Percentiles rank a stretch among this genome's conserved stretches.
Conservation (phyloP, 2,329 filamentous ascomycete species). For the Monosporascus cannonballus region DNA sequence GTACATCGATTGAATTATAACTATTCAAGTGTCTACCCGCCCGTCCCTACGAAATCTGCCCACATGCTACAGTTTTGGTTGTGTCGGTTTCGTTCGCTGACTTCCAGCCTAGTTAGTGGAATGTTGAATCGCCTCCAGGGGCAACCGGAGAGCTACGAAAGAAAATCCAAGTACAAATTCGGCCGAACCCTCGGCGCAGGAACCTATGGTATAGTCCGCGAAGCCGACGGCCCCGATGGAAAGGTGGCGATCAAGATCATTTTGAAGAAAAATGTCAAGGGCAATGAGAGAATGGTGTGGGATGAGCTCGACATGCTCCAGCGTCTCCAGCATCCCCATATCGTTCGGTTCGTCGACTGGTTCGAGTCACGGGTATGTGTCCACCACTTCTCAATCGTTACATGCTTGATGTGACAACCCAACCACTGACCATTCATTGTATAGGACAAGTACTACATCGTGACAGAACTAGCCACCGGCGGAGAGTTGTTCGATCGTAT, state of each 20-base stretch:
- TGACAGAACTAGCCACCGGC: constrained; percentile 91
- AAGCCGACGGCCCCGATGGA: constrained; percentile 77
- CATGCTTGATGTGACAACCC: constrained; percentile 2
- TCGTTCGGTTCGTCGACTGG: constrained; percentile 97
- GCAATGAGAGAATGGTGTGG: constrained; percentile 97
- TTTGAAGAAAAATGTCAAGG: constrained; percentile 97
- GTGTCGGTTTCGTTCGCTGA: constrained; percentile 4
- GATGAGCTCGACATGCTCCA: constrained; percentile 95
- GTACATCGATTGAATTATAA: not conserved
- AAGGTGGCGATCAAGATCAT: constrained; percentile 98
- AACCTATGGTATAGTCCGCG: constrained; percentile 96
- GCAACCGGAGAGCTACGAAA: constrained; percentile 97
- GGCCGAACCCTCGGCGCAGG: constrained; percentile 91
- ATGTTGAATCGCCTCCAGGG: constrained; percentile 96
- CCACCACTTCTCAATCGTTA: not conserved
- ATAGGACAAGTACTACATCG: constrained; percentile 99
- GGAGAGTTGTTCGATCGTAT: constrained; percentile 98
- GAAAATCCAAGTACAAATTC: constrained; percentile 92
- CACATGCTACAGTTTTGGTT: not conserved
- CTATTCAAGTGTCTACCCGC: not conserved
- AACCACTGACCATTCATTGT: not conserved
- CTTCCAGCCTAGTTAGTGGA: constrained; percentile 56
- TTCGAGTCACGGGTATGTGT: constrained; percentile 85
- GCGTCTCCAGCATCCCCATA: constrained; percentile 84
- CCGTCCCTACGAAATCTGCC: not conserved